Percentiles rank a stretch among this genome's conserved stretches.
Conservation (phyloP, 139 green algal genomes). For the Pleodorina starrii region DNA sequence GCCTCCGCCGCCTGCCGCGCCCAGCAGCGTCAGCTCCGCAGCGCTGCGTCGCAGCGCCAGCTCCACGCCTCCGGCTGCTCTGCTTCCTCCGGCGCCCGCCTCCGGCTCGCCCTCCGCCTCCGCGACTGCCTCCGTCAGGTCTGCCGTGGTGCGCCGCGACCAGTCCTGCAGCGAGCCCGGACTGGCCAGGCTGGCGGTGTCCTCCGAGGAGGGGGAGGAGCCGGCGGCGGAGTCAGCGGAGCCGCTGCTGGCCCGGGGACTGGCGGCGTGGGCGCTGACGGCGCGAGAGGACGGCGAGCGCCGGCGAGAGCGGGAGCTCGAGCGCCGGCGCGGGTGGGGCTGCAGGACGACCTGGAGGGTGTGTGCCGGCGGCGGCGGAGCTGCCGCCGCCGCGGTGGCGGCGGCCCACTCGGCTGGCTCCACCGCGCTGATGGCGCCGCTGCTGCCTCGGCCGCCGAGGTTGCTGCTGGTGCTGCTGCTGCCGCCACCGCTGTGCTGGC, state of each 20-base stretch:
- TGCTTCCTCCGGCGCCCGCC: no score
- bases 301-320: no score
- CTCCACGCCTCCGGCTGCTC: no score
- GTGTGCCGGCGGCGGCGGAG: neutral
- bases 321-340: neutral
- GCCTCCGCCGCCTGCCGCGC: no score
- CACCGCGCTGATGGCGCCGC: neutral
- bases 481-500: neutral
- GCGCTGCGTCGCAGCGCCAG: no score
- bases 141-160: conserved; percentile 5
- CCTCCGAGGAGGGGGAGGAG: neutral
- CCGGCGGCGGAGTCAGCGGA: neutral
- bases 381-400: neutral
- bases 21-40: no score
- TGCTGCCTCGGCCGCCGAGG: neutral
- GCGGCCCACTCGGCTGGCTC: neutral
- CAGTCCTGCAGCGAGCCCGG: conserved; percentile 14
- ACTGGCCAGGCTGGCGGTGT: neutral
- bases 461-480: neutral
- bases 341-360: neutral
- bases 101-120: no score
- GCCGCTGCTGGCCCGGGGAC: neutral
- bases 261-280: neutral
- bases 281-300: neutral
- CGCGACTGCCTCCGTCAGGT: neutral